Evolutionary conservation across 2,329 filamentous ascomycete genomes (phyloP).

Genomic region (Neurospora crassa): DNA sequence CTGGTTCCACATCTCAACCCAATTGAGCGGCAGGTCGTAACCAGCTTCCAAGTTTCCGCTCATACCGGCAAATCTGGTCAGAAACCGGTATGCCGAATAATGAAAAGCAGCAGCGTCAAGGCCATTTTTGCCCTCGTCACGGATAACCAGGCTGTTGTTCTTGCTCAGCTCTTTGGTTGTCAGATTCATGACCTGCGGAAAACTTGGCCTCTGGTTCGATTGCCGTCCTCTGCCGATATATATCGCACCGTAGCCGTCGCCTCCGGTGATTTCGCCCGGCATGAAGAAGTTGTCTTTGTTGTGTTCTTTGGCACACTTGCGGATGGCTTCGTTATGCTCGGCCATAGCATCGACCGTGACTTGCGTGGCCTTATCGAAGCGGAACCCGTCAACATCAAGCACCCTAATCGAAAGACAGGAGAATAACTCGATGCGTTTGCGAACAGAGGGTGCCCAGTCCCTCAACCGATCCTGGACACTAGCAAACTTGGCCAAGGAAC

Average conservation of each 20-base stretch:
- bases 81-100: constrained; percentile 48
- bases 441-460: constrained; percentile 50
- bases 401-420: constrained; percentile 51
- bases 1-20: constrained; percentile 37
- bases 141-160: constrained; percentile 37
- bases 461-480: constrained; percentile 55
- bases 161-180: constrained; percentile 28
- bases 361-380: constrained; percentile 56
- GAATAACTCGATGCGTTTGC: constrained; percentile 46
- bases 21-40: constrained; percentile 45
- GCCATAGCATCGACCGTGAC: constrained; percentile 50
- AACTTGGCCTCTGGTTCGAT: not conserved
- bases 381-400: constrained; percentile 55
- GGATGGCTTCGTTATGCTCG: constrained; percentile 46
- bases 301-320: constrained; percentile 43
- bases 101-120: constrained; percentile 52
- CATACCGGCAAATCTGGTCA: constrained; percentile 49
- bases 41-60: constrained; percentile 46
- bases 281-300: constrained; percentile 57
- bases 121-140: constrained; percentile 38
- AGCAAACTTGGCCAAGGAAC: constrained; percentile 56
- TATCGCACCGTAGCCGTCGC: constrained; percentile 47
- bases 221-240: constrained; percentile 51
- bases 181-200: constrained; percentile 18
- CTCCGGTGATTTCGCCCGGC: constrained; percentile 52